Base-by-base conservation (phyloP, 2,329 filamentous ascomycete species). In the Alternaria triticina region DNA sequence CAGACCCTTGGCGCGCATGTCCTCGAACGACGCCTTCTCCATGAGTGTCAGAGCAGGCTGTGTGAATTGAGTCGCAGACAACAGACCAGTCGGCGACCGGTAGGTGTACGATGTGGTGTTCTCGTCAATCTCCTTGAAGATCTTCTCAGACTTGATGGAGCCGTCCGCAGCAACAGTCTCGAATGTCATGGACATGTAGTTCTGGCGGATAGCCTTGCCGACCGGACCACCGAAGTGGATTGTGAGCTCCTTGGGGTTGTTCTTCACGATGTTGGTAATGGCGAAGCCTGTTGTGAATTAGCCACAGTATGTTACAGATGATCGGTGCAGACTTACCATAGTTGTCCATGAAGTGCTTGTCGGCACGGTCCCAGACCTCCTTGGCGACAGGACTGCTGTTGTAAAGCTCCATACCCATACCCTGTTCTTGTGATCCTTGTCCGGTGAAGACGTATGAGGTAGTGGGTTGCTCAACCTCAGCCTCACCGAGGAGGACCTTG, bases 131-230 rank as follows among this genome's bases (percentile, higher is more conserved):
- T 97, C 94, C 86, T 99, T 98, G 88, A 99, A 99, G 79, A 99
- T 99, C 83, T 95, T 97, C 86, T 99, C 96, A 0, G 96, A 97
- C 83, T 97, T 98, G 84, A 97, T 94, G 36, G 89, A 89, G 25
- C 96, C 96, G 80, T 99, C 96, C 2, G 92, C 85, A 62, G 91
- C 91, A 57, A 99, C 94, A n/a, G 95, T 96, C 85, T 99, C 96
- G 82, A 98, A 99, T 51, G 95, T 98, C 96, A 99, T 99, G 64
- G 95, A 90, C 91, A 98, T 98, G 86, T 99, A 99, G 83, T 99
- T 99, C 78, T 97, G 91, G 67, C 96, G 93, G 73, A 99, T 99
- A 55, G 93, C 94, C 84, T 98, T 99, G 78, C 96, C 96, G 62
- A 93, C 92, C 66, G 96, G 94, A 52, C 96, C 96, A 84, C 96